A percentile compares a stretch with the other conserved stretches of the same genome.
Conservation (phyloP, 129 eudicot genomes). For the Flaveria sonorensis region DNA sequence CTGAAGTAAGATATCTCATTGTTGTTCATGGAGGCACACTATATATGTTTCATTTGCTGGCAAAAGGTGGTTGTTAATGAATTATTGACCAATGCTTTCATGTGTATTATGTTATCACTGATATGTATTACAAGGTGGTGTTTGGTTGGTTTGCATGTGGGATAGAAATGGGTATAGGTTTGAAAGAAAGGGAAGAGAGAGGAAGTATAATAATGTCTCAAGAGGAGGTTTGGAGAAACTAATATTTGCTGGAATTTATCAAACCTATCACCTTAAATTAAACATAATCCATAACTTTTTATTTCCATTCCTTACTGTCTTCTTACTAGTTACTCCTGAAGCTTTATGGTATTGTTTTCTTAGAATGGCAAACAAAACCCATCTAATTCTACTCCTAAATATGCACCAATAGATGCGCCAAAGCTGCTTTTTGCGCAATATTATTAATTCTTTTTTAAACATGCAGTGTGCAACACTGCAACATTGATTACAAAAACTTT, state of each 20-base stretch:
- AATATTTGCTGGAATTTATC: not conserved
- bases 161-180: not conserved
- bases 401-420: too few relatives aligned
- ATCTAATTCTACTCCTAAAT: too few relatives aligned
- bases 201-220: not conserved
- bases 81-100: constrained; percentile 2
- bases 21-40: constrained; percentile 21
- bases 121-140: not conserved
- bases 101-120: not conserved
- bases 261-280: not conserved
- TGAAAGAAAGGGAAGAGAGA: not conserved
- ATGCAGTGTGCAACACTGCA: not conserved
- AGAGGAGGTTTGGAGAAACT: not conserved
- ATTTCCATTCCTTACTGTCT: too few relatives aligned
- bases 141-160: not conserved
- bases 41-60: constrained; percentile 4
- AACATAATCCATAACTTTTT: not conserved
- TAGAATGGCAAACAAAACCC: too few relatives aligned
- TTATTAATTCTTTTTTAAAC: not conserved
- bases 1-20: not conserved
- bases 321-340: too few relatives aligned
- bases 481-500: not conserved
- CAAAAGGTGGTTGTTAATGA: constrained; percentile 6
- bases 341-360: too few relatives aligned
- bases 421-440: not conserved